Percentiles rank a stretch among this genome's conserved stretches.
Conservation (phyloP, 768 basidiomycete species). For the Kwoniella botswanensis region DNA sequence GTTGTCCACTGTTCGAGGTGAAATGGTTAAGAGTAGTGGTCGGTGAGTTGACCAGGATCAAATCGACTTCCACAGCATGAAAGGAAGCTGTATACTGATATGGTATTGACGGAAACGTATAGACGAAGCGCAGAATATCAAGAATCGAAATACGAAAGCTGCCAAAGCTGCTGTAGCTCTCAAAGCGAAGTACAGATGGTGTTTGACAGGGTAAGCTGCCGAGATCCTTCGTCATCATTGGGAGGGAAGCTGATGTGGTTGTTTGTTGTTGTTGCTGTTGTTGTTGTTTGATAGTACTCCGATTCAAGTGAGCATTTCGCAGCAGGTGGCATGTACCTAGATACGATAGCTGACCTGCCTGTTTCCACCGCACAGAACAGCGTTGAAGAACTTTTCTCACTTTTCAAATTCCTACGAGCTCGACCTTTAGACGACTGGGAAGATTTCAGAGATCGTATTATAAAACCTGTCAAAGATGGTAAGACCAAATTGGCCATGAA, state of each 20-base stretch:
- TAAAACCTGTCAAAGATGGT: constrained; percentile 76
- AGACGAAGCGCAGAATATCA: constrained; percentile 96
- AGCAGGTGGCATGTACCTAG: too few relatives aligned
- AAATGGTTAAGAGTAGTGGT: constrained; percentile 86
- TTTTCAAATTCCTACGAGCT: constrained; percentile 81
- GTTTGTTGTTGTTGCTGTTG: constrained; percentile 8
- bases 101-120: not conserved
- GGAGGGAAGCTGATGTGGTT: constrained; percentile 5
- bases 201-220: constrained; percentile 67
- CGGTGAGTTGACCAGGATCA: constrained; percentile 62
- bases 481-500: constrained; percentile 73
- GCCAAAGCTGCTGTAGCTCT: constrained; percentile 78
- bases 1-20: constrained; percentile 67
- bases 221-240: too few relatives aligned
- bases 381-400: constrained; percentile 84
- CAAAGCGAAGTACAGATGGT: constrained; percentile 82
- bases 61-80: not conserved
- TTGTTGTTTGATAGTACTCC: constrained; percentile 47
- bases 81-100: not conserved
- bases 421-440: constrained; percentile 80
- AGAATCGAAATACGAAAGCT: constrained; percentile 77
- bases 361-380: constrained; percentile 67
- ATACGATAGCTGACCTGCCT: not conserved
- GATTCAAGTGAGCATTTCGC: too few relatives aligned
- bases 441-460: constrained; percentile 78